Conservation (phyloP, 768 basidiomycete species). For the Leccinum obscurum region DNA sequence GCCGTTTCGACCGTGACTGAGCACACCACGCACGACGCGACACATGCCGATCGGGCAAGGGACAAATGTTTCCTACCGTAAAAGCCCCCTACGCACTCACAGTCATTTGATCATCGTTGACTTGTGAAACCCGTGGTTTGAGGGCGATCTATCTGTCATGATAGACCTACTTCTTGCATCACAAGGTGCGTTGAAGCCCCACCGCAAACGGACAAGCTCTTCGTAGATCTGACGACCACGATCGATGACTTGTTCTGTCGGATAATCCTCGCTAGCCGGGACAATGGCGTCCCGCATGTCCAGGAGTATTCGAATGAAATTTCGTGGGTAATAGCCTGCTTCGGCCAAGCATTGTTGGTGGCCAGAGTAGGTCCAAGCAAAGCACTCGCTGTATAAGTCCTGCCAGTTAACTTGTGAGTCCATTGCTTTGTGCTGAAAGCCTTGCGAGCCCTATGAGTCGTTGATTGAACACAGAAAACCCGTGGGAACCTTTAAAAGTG, state of each 20-base stretch:
- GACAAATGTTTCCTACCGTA: slow-evolving; percentile 2
- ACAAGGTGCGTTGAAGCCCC: neutral
- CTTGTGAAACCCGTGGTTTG: neutral
- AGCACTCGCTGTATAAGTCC: too few species aligned
- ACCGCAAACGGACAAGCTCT: neutral
- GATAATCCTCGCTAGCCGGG: neutral
- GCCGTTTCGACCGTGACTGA: neutral
- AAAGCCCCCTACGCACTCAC: too few species aligned
- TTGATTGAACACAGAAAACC: too few species aligned
- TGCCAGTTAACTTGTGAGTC: too few species aligned
- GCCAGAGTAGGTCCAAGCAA: too few species aligned
- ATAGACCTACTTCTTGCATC: neutral
- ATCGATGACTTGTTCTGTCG: neutral
- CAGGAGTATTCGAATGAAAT: neutral
- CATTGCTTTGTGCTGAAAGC: too few species aligned
- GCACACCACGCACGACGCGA: neutral
- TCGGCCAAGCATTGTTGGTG: neutral
- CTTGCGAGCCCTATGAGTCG: too few species aligned
- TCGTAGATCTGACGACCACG: neutral
- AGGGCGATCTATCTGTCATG: neutral
- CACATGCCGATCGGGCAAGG: neutral
- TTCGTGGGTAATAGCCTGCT: neutral
- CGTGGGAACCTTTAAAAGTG: too few species aligned
- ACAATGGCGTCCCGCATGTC: neutral
- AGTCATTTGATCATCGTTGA: too few species aligned